Percentiles rank a stretch among this genome's conserved stretches.
These are phyloP conservation scores for Tilletia horrida DNA, from an alignment of 1,284 basidiomycete species.

Conservation along the genomic window DNA sequence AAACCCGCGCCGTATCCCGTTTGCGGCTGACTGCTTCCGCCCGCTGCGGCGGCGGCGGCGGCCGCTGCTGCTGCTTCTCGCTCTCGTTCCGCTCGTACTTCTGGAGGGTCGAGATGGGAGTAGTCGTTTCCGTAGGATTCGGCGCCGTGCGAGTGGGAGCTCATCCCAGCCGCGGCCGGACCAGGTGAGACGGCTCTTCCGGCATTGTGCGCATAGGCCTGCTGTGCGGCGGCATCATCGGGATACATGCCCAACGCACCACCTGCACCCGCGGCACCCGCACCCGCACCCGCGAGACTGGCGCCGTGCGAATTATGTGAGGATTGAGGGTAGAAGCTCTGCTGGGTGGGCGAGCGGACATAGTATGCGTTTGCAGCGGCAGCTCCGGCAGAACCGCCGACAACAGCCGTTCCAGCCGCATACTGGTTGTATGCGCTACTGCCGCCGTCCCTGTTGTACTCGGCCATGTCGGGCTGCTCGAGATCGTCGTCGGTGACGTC, in stretches of 20 bases:
- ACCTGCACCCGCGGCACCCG: slow-evolving; percentile 29
- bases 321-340: slow-evolving; percentile 28
- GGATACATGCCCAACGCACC: slow-evolving; percentile 23
- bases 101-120: slow-evolving; percentile 46
- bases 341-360: slow-evolving; percentile 22
- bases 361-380: slow-evolving; percentile 29
- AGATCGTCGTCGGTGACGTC: slow-evolving; percentile 12
- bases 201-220: slow-evolving; percentile 5
- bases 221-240: slow-evolving; percentile 24
- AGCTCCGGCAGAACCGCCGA: slow-evolving; percentile 23
- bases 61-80: slow-evolving; percentile 37
- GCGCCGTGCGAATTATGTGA: slow-evolving; percentile 30
- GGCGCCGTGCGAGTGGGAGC: not conserved
- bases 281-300: slow-evolving; percentile 29
- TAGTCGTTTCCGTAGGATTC: slow-evolving; percentile 35
- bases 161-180: not conserved
- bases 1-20: not conserved
- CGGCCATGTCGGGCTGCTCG: slow-evolving; percentile 1
- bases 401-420: slow-evolving; percentile 25
- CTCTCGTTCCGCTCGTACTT: slow-evolving; percentile 40
- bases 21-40: not conserved
- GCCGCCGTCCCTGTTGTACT: not conserved
- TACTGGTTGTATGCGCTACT: slow-evolving; percentile 20
- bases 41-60: slow-evolving; percentile 20
- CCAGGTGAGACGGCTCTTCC: slow-evolving; percentile 9